Conservation (phyloP, 2,329 filamentous ascomycete genomes). For the Emydomyces testavorans region DNA sequence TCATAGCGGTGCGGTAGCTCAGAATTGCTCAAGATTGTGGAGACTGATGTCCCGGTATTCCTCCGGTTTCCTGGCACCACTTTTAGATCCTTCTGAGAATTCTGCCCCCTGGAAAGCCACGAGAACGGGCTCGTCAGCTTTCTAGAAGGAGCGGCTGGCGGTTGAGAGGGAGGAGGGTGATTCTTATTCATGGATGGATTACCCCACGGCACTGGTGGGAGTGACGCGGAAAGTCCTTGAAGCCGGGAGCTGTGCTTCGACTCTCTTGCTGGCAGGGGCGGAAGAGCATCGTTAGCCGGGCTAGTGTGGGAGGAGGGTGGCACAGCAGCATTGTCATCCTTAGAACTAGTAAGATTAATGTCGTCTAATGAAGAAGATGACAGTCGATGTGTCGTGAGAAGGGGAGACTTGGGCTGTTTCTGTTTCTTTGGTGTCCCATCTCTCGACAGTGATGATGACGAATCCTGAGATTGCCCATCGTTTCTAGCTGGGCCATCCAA, state of each 20-base stretch:
- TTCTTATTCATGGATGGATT: constrained; percentile 40
- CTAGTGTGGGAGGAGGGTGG: constrained; percentile 10
- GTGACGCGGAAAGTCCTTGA: constrained; percentile 55
- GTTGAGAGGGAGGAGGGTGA: constrained; percentile 29
- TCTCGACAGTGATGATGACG: constrained; percentile 23
- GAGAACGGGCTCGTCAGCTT: constrained; percentile 83
- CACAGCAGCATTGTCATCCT: constrained; percentile 33
- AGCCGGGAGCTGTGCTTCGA: constrained; percentile 27
- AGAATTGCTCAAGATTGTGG: constrained; percentile 66
- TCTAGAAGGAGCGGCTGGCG: constrained; percentile 39
- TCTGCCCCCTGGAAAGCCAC: constrained; percentile 62
- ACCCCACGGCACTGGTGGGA: constrained; percentile 64
- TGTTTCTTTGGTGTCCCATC: constrained; percentile 29
- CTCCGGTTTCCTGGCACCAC: constrained; percentile 49
- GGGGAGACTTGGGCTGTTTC: constrained; percentile 40
- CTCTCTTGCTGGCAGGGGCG: constrained; percentile 27
- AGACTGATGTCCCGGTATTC: constrained; percentile 69
- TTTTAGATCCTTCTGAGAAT: constrained; percentile 43
- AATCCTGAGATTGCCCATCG: constrained; percentile 20
- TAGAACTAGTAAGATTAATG: constrained; percentile 53
- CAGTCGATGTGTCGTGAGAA: constrained; percentile 42
- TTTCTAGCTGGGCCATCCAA: constrained; percentile 11
- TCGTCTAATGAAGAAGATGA: constrained; percentile 51
- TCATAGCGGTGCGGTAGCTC: constrained; percentile 72
- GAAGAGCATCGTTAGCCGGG: constrained; percentile 13